Evolutionary conservation across 805 yeast genomes (phyloP).

Genomic region (Saccharomyces paradoxus): DNA sequence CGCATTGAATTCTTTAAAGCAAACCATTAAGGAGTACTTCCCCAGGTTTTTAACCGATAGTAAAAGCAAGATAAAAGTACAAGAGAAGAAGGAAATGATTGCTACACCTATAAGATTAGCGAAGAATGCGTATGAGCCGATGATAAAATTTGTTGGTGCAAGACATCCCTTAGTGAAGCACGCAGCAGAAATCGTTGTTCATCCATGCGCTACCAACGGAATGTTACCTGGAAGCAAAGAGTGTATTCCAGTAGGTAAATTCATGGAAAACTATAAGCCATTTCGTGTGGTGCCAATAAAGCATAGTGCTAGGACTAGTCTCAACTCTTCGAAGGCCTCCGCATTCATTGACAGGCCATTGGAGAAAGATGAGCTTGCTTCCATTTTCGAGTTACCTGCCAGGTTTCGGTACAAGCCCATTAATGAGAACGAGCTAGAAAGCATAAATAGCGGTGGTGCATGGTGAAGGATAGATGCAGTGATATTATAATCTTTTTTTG

Average conservation of each 20-base stretch:
- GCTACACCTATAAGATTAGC: constrained; percentile 21
- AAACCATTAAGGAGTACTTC: neutral
- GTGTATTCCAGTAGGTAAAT: constrained; percentile 18
- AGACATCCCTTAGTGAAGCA: constrained; percentile 48
- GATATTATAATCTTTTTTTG: neutral
- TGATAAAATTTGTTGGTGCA: constrained; percentile 83
- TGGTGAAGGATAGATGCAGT: constrained; percentile 15
- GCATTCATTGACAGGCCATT: constrained; percentile 32
- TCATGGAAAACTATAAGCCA: constrained; percentile 31
- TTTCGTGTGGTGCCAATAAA: constrained; percentile 34
- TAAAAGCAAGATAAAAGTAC: neutral
- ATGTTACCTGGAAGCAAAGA: constrained; percentile 25
- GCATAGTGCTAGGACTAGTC: constrained; percentile 34
- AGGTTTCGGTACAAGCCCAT: constrained; percentile 64
- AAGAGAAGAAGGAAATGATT: constrained; percentile 22
- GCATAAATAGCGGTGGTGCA: constrained; percentile 81
- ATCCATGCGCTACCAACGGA: constrained; percentile 25
- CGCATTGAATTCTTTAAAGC: neutral
- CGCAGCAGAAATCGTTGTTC: constrained; percentile 16
- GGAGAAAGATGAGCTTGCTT: constrained; percentile 33
- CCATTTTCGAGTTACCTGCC: constrained; percentile 60
- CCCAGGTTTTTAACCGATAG: neutral
- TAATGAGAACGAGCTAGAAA: constrained; percentile 64
- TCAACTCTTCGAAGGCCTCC: constrained; percentile 4
- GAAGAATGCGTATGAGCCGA: constrained; percentile 42